Percentiles rank a stretch among this genome's conserved stretches.
phyloP scores from a whole-genome alignment of 805 yeast genomes.

The Sporopachydermia lactativora region DNA sequence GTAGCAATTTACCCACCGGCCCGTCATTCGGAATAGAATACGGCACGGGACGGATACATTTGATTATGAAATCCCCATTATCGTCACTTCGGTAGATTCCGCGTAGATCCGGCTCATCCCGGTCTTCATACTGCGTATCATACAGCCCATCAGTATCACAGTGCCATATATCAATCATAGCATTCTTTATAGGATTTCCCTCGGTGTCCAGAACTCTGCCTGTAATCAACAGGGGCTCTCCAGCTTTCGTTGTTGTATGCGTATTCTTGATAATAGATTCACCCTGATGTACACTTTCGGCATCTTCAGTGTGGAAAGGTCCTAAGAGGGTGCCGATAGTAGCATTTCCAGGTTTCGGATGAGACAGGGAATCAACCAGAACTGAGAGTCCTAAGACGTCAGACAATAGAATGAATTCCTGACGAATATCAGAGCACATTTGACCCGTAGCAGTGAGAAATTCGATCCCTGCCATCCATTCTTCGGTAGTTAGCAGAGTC shows the following conservation, averaged over 20 bases:
- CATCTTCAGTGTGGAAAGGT: slow-evolving; percentile 18
- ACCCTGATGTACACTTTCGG: slow-evolving; percentile 16
- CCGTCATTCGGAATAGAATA: slow-evolving; percentile 22
- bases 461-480: slow-evolving; percentile 17
- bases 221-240: slow-evolving; percentile 12
- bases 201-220: slow-evolving; percentile 14
- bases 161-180: slow-evolving; percentile 19
- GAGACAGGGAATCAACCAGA: slow-evolving; percentile 17
- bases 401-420: slow-evolving; percentile 18
- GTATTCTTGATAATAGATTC: slow-evolving; percentile 17
- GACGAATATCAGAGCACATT: slow-evolving; percentile 15
- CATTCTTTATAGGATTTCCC: slow-evolving; percentile 15
- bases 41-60: slow-evolving; percentile 19
- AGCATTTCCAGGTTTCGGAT: slow-evolving; percentile 9
- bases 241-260: slow-evolving; percentile 9
- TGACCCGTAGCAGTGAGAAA: slow-evolving; percentile 17
- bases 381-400: slow-evolving; percentile 20
- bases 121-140: slow-evolving; percentile 19
- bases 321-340: slow-evolving; percentile 17
- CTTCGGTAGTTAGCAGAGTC: slow-evolving; percentile 17
- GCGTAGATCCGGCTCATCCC: slow-evolving; percentile 17
- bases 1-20: slow-evolving; percentile 19
- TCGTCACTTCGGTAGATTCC: slow-evolving; percentile 16
- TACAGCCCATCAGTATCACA: slow-evolving; percentile 20
- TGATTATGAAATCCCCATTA: slow-evolving; percentile 13